Conservation (phyloP, 106 monocot species). For the Agapanthus africanus region DNA sequence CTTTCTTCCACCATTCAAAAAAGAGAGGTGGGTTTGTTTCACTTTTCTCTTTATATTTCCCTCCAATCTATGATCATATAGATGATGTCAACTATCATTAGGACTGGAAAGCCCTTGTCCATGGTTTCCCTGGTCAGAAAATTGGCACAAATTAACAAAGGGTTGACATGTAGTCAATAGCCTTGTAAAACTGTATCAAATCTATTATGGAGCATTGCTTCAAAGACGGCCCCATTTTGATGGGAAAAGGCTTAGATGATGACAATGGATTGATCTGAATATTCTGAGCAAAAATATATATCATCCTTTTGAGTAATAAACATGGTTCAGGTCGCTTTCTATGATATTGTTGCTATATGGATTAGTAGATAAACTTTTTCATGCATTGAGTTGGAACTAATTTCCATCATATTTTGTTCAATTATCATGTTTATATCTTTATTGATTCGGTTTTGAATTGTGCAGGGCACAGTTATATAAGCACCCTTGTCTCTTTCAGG, state of each 20-base stretch:
- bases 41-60: too few relatives aligned
- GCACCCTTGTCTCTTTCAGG: neutral
- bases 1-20: too few relatives aligned
- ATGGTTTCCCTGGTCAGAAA: neutral
- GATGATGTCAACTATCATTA: too few relatives aligned
- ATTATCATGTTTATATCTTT: neutral
- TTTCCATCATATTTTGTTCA: neutral
- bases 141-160: neutral
- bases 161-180: too few relatives aligned
- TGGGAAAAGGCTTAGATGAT: too few relatives aligned
- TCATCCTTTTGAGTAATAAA: neutral
- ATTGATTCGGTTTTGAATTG: neutral
- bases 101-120: neutral
- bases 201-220: too few relatives aligned
- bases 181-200: too few relatives aligned
- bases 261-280: too few relatives aligned
- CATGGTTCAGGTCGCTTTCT: neutral
- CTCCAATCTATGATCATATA: too few relatives aligned
- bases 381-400: neutral
- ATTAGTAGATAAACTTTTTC: neutral
- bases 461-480: neutral
- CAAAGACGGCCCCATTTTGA: too few relatives aligned
- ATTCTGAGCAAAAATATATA: too few relatives aligned
- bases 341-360: neutral
- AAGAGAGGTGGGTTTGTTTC: neutral